A percentile compares a stretch with the other conserved stretches of the same genome.
Conservation (phyloP, 352 stramenopile species). For the Phytophthora agathidicida region DNA sequence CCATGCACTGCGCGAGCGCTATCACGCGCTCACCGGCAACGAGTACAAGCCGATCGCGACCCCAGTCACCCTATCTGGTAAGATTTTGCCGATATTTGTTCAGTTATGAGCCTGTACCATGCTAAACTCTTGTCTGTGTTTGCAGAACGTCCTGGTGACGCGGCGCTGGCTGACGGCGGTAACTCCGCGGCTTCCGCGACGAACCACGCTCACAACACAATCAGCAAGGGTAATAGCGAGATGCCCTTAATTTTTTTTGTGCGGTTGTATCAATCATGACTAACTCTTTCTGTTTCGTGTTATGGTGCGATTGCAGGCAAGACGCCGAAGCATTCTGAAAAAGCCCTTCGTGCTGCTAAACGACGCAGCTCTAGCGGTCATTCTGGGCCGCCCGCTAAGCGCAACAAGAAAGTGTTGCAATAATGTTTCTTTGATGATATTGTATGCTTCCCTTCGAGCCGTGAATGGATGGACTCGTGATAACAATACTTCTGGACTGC, state of each 20-base stretch:
- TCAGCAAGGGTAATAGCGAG: constrained; percentile 57
- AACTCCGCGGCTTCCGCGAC: constrained; percentile 10
- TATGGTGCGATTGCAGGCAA: constrained; percentile 40
- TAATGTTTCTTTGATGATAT: too few species aligned
- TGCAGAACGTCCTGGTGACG: constrained; percentile 46
- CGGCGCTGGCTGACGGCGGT: constrained; percentile 3
- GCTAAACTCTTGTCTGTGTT: constrained; percentile 7
- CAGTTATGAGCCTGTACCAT: neutral
- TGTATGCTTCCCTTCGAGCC: too few species aligned
- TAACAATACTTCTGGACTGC: too few species aligned
- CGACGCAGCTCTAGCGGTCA: constrained; percentile 36
- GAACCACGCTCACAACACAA: constrained; percentile 25
- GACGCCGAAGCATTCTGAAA: constrained; percentile 61
- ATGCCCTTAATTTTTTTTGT: too few species aligned
- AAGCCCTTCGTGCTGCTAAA: constrained; percentile 51
- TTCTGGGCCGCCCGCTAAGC: constrained; percentile 49
- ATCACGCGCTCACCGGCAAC: constrained; percentile 56
- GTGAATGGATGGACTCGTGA: too few species aligned
- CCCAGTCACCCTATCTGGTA: constrained; percentile 44
- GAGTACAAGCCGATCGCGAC: constrained; percentile 57
- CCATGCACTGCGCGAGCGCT: constrained; percentile 54
- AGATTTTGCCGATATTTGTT: neutral
- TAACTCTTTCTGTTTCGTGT: neutral
- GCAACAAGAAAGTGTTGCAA: constrained; percentile 63
- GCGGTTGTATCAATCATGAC: neutral